Conservation (phyloP, 768 basidiomycete genomes). For the Galerina sulciceps region DNA sequence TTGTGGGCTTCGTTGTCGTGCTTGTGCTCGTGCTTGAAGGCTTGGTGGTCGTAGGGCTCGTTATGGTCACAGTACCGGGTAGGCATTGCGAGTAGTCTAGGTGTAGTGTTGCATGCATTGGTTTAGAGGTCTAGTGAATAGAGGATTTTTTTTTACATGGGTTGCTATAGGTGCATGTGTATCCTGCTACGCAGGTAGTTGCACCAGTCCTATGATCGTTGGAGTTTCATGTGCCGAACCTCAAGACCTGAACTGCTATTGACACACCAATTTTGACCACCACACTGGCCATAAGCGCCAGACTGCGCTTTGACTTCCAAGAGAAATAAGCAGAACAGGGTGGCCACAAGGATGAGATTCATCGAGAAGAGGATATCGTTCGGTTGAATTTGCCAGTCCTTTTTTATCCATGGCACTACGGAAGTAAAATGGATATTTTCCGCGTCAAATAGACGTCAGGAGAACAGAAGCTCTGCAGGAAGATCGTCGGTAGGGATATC, state of each 20-base stretch:
- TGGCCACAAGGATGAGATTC: conserved; percentile 16
- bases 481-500: conserved; percentile 10
- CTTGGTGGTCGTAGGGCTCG: conserved; percentile 8
- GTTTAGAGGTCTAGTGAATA: background rate
- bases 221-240: background rate
- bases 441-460: conserved; percentile 16
- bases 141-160: conserved; percentile 31
- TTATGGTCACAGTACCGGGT: conserved; percentile 36
- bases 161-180: conserved; percentile 44
- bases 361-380: background rate
- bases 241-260: background rate
- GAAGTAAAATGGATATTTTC: conserved; percentile 25
- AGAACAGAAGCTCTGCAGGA: conserved; percentile 2
- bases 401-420: conserved; percentile 10
- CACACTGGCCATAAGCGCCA: conserved; percentile 47
- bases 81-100: conserved; percentile 60
- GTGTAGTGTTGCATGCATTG: background rate
- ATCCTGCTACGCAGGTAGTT: conserved; percentile 47
- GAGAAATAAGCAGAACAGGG: conserved; percentile 16
- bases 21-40: conserved; percentile 4
- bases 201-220: conserved; percentile 40
- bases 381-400: background rate
- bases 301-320: conserved; percentile 37
- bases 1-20: conserved; percentile 1
- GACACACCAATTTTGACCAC: conserved; percentile 42